These are phyloP conservation scores for Vachellia collinsii DNA, from an alignment of 306 rosid genomes.

Conservation along the genomic window DNA sequence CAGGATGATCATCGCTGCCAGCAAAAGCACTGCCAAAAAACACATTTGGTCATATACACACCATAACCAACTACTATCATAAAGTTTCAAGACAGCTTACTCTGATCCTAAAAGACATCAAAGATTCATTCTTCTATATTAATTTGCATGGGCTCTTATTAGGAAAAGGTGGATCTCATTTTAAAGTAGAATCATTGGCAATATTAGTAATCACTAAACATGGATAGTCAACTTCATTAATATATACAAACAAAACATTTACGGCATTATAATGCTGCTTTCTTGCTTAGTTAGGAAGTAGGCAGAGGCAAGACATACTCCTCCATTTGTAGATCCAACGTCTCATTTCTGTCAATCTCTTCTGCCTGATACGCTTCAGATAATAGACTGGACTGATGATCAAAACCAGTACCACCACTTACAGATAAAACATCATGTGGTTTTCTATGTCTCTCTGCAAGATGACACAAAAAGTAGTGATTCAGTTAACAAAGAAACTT, in stretches of 20 bases:
- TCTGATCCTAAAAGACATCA: neutral
- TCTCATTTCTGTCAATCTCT: conserved; percentile 41
- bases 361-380: conserved; percentile 59
- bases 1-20: conserved; percentile 27
- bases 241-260: neutral
- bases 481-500: conserved; percentile 23
- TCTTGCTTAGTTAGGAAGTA: neutral
- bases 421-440: conserved; percentile 27
- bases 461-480: conserved; percentile 15
- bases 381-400: conserved; percentile 35
- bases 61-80: neutral
- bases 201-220: neutral
- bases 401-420: conserved; percentile 29
- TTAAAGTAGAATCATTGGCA: neutral
- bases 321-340: conserved; percentile 34
- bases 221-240: neutral
- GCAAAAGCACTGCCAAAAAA: conserved; percentile 43
- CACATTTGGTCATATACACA: conserved; percentile 21
- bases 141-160: neutral
- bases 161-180: neutral
- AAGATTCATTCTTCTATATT: neutral
- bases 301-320: conserved; percentile 55
- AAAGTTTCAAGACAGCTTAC: conserved; percentile 5
- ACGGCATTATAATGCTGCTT: neutral
- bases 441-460: conserved; percentile 47